Base-by-base conservation (phyloP, 2,329 filamentous ascomycete species). In the Graphium sp. region DNA sequence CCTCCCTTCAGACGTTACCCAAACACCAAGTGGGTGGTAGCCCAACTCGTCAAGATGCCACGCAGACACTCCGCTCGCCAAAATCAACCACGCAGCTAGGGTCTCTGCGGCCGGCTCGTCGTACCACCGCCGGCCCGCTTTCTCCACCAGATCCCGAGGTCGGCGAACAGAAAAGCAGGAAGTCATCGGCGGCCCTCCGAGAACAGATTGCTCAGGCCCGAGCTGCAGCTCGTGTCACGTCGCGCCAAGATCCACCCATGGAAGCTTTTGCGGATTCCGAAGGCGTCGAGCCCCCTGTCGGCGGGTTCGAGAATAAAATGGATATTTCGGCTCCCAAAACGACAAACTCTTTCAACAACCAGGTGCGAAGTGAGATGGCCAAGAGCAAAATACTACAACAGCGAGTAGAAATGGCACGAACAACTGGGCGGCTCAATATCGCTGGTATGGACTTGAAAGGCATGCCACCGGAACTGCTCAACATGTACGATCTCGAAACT, bases 131-230 rank as follows among this genome's bases (percentile, higher is more conserved):
- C 7, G 19, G 24, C 6, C 30, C 30, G 11, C 13, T 29, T 19
- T 11, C 31, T 20, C 16, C 28, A n/a, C 28, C 23, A 16, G 32
- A 36, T 18, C 26, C 21, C 9, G 28, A 24, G 11, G 20, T 12
- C 7, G 31, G 30, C 15, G 32, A 35, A 19, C 25, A 29, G 21
- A 34, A 33, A 11, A 46, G 40, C 30, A 48, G 54, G 22, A 89
- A 80, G 41, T 84, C 84, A 0, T 94, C 87, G 1, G 60, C 67
- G 11, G 75, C 84, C 1, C 55, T 98, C 10, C 72, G 89, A 19
- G 83, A 94, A 29, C 85, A 89, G 30, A 94, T 95, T 36, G 83
- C 85, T 21, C 87, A 85, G 41, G 87, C 89, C 1, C 92, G 87
- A 45, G 84, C 84, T 3, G 80, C 83, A 3, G 77, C 71, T 32